Conservation (phyloP, 257 asterid genomes). For the Verbena officinalis region DNA sequence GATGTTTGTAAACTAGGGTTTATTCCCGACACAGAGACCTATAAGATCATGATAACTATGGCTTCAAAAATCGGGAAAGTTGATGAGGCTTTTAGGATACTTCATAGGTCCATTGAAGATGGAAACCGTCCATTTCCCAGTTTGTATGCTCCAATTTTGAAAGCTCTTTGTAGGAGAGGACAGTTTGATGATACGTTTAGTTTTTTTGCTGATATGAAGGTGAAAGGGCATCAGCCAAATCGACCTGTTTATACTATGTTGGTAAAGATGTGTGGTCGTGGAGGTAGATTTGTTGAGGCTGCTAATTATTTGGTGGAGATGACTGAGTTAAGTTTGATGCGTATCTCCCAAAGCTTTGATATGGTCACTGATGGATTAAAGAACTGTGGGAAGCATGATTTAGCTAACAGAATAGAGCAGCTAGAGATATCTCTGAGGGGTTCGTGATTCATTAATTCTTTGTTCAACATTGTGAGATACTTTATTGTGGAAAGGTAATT, state of each 20-base stretch:
- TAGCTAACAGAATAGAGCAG: conserved; percentile 84
- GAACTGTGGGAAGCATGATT: conserved; percentile 88
- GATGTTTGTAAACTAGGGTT: conserved; percentile 74
- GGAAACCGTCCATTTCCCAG: conserved; percentile 94
- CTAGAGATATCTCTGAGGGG: conserved; percentile 78
- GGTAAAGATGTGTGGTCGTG: conserved; percentile 86
- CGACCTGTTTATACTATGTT: conserved; percentile 90
- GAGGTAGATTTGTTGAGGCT: conserved; percentile 90
- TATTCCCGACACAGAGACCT: conserved; percentile 71
- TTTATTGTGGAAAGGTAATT: conserved; percentile 27
- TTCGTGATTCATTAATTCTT: conserved; percentile 31
- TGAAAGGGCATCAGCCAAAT: conserved; percentile 95
- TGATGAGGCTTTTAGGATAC: conserved; percentile 71
- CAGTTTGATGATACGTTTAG: conserved; percentile 92
- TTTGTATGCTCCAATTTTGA: conserved; percentile 84
- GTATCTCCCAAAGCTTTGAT: conserved; percentile 83
- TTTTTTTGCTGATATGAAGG: conserved; percentile 87
- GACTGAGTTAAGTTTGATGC: conserved; percentile 71
- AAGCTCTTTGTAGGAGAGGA: conserved; percentile 72
- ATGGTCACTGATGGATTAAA: conserved; percentile 89
- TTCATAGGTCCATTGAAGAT: conserved; percentile 79
- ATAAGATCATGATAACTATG: conserved; percentile 64
- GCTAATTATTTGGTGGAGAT: conserved; percentile 93
- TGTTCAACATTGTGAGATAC: conserved; percentile 12
- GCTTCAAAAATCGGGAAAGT: conserved; percentile 79